Percentiles rank a stretch among this genome's conserved stretches.
These are phyloP conservation scores for Colletotrichum sublineola DNA, from an alignment of 2,329 filamentous ascomycete genomes.

Conservation along the genomic window DNA sequence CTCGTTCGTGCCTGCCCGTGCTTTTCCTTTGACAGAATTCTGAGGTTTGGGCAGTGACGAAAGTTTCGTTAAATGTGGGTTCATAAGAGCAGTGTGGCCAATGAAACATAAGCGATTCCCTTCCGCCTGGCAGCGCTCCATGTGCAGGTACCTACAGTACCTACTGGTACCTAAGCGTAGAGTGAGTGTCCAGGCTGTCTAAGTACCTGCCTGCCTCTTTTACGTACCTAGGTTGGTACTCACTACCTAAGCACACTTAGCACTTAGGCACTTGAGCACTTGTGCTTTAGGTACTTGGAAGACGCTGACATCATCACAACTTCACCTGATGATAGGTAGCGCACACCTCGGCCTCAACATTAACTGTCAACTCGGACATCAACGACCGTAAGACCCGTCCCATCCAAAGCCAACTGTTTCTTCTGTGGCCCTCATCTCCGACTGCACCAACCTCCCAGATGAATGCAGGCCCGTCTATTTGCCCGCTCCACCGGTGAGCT, in stretches of 20 bases:
- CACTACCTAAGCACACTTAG: no score
- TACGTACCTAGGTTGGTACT: not conserved
- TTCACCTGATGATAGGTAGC: not conserved
- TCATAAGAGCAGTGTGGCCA: not conserved
- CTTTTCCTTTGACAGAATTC: not conserved
- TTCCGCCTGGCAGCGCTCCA: no score
- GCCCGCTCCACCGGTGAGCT: constrained; percentile 81
- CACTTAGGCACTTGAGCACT: no score
- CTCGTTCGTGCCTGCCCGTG: not conserved
- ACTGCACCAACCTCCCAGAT: constrained; percentile 47
- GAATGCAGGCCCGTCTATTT: constrained; percentile 82
- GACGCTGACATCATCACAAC: constrained; percentile 20
- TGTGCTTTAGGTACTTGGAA: not conserved
- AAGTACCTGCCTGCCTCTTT: no score
- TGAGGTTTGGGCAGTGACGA: not conserved
- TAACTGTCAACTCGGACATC: not conserved
- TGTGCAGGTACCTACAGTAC: no score
- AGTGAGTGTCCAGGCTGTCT: no score
- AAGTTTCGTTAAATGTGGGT: constrained; percentile 13
- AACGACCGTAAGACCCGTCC: not conserved
- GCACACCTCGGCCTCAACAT: not conserved
- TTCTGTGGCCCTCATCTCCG: not conserved
- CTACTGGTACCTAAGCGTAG: no score
- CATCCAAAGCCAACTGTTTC: no score
- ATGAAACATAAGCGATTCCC: not conserved